Conservation (phyloP, 148 eudicot genomes). For the Arctostaphylos glauca region DNA sequence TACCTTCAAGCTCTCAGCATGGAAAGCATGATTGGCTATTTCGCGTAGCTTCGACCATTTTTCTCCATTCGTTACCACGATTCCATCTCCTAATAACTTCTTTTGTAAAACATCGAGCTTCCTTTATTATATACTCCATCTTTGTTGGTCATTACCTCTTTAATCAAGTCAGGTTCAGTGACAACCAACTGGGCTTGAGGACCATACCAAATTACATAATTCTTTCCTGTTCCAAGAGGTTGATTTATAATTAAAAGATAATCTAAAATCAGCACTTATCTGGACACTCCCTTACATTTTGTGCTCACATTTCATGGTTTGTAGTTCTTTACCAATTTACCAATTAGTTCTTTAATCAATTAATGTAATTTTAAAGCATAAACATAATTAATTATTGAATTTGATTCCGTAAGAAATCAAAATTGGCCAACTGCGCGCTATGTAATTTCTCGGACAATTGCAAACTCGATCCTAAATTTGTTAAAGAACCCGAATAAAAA, state of each 20-base stretch:
- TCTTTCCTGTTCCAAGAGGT: conserved; percentile 15
- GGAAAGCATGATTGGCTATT: conserved; percentile 15
- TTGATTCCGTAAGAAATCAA: too few relatives aligned
- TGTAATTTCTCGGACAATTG: too few relatives aligned
- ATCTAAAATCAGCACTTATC: too few relatives aligned
- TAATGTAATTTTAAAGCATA: too few relatives aligned
- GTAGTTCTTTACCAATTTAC: too few relatives aligned
- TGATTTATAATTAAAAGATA: neutral
- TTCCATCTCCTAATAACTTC: conserved; percentile 19
- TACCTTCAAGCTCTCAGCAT: conserved; percentile 24
- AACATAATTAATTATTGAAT: too few relatives aligned
- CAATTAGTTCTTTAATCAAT: too few relatives aligned
- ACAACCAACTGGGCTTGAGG: conserved; percentile 14
- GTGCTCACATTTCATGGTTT: too few relatives aligned
- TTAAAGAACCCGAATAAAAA: too few relatives aligned
- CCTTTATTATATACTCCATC: neutral
- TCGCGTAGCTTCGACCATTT: conserved; percentile 19
- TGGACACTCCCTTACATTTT: too few relatives aligned
- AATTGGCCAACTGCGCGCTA: too few relatives aligned
- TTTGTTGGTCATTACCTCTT: conserved; percentile 13
- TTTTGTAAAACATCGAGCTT: neutral
- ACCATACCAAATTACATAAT: conserved; percentile 21
- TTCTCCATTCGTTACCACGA: conserved; percentile 10
- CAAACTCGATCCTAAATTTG: too few relatives aligned
- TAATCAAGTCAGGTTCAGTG: conserved; percentile 23